phyloP scores from a whole-genome alignment of 768 basidiomycete species.

The Rhizopogon salebrosus region DNA sequence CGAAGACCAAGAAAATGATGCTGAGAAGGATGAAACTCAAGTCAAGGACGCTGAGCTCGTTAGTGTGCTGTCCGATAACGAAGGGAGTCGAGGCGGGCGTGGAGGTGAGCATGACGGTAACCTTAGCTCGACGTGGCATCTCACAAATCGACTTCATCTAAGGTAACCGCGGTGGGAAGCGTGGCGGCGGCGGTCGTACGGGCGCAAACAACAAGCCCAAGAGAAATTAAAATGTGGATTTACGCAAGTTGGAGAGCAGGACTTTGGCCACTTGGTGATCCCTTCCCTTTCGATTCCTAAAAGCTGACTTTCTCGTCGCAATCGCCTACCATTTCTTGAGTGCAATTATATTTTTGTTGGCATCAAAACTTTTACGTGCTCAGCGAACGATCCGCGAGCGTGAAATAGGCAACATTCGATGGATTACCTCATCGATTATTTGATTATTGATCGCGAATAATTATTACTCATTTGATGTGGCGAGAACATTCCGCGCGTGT shows the following conservation, averaged over 20 bases:
- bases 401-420: not conserved
- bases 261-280: not conserved
- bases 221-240: not conserved
- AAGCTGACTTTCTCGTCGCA: not conserved
- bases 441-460: too few species aligned
- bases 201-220: not conserved
- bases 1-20: conserved; percentile 17
- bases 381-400: not conserved
- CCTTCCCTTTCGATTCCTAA: not conserved
- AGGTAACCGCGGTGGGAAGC: not conserved
- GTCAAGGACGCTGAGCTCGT: conserved; percentile 1
- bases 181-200: not conserved
- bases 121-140: not conserved
- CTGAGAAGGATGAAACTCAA: conserved; percentile 19
- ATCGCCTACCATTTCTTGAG: not conserved
- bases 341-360: not conserved
- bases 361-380: not conserved
- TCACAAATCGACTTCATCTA: not conserved
- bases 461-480: too few species aligned
- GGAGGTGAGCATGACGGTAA: conserved; percentile 11
- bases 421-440: too few species aligned
- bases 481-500: not conserved
- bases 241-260: not conserved
- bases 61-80: conserved; percentile 16
- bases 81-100: conserved; percentile 2